phyloP scores from a whole-genome alignment of 495 filamentous ascomycete genomes.

The Tuber aestivum region DNA sequence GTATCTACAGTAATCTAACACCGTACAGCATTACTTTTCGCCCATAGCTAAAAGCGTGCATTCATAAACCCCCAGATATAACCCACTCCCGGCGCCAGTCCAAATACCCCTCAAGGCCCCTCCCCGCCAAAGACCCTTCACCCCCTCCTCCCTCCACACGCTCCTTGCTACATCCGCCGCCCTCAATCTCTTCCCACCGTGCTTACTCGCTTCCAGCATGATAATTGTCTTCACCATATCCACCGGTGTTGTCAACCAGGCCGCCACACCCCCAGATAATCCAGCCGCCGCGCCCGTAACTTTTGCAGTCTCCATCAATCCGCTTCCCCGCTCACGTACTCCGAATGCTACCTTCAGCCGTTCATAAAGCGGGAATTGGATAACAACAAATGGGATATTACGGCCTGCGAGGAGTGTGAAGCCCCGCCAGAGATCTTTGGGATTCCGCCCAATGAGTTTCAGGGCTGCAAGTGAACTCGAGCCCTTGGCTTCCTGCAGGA shows the following conservation, averaged over 20 bases:
- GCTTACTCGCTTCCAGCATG: slow-evolving; percentile 16
- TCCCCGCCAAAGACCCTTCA: slow-evolving; percentile 25
- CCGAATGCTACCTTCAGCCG: slow-evolving; percentile 48
- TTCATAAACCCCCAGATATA: slow-evolving; percentile 34
- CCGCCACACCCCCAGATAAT: slow-evolving; percentile 61
- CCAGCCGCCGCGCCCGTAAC: slow-evolving; percentile 47
- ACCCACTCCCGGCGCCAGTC: slow-evolving; percentile 21
- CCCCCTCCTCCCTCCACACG: slow-evolving; percentile 14
- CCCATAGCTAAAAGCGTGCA: background rate
- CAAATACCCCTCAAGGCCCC: slow-evolving; percentile 24
- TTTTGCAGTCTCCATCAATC: slow-evolving; percentile 55
- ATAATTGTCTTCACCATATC: slow-evolving; percentile 34
- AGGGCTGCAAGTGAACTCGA: slow-evolving; percentile 48
- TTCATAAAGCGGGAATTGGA: slow-evolving; percentile 85
- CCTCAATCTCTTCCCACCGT: background rate
- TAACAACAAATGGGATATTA: slow-evolving; percentile 77
- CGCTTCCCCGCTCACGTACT: background rate
- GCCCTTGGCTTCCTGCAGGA: slow-evolving; percentile 40
- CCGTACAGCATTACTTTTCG: background rate
- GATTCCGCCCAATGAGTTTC: slow-evolving; percentile 41
- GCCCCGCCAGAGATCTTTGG: slow-evolving; percentile 59
- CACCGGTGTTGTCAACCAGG: slow-evolving; percentile 44
- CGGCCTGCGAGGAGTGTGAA: slow-evolving; percentile 71
- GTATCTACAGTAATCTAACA: background rate
- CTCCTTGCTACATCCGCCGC: slow-evolving; percentile 6